Conservation (phyloP, 2,329 filamentous ascomycete species). For the Lachnellula occidentalis region DNA sequence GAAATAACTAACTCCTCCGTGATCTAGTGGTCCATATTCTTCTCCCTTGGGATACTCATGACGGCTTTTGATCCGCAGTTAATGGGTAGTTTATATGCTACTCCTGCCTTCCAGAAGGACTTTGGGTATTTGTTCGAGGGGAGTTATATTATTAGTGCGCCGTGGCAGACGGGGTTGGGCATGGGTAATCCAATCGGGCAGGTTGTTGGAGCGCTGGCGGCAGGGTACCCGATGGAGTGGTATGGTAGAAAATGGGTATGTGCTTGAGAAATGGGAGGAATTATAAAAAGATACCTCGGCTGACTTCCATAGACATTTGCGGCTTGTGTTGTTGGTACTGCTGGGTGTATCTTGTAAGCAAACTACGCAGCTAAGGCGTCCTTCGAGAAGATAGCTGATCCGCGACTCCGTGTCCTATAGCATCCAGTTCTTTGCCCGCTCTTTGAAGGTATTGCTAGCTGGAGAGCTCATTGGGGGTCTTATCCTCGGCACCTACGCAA, state of each 20-base stretch:
- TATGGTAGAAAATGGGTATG: conserved; percentile 15
- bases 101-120: conserved; percentile 20
- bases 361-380: conserved; percentile 29
- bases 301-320: conserved; percentile 8
- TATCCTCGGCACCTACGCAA: conserved; percentile 35
- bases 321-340: conserved; percentile 8
- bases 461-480: conserved; percentile 41
- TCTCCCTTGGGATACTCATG: conserved; percentile 25
- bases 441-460: conserved; percentile 39
- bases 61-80: conserved; percentile 23
- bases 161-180: conserved; percentile 25
- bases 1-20: too few species aligned
- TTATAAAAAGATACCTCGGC: not conserved
- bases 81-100: conserved; percentile 21
- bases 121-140: conserved; percentile 20
- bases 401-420: not conserved
- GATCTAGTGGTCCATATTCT: conserved; percentile 25
- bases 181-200: conserved; percentile 25
- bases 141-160: conserved; percentile 19
- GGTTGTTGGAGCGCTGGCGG: conserved; percentile 40
- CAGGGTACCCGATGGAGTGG: conserved; percentile 32
- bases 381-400: conserved; percentile 16
- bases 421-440: conserved; percentile 44
- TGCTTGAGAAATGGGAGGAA: not conserved
- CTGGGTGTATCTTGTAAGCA: not conserved